phyloP scores from a whole-genome alignment of 2,329 filamentous ascomycete genomes.

The Exophiala sp. region DNA sequence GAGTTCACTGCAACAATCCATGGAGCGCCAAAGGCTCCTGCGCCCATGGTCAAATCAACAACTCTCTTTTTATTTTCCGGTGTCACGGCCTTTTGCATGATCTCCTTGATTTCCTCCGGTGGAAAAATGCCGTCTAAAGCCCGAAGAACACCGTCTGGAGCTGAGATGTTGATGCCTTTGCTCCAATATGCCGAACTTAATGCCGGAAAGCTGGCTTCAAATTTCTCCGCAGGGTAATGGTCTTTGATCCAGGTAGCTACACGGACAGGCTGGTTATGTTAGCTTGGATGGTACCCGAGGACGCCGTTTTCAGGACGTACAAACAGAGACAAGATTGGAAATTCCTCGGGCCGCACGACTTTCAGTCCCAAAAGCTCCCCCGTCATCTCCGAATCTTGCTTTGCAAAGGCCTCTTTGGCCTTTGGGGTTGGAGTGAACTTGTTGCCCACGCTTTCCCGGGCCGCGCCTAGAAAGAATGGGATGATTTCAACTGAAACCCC shows the following conservation, averaged over 20 bases:
- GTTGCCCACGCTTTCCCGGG: conserved; percentile 17
- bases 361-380: conserved; percentile 17
- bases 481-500: conserved; percentile 20
- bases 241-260: conserved; percentile 23
- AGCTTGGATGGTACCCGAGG: not conserved
- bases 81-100: conserved; percentile 18
- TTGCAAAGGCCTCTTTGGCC: conserved; percentile 13
- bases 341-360: conserved; percentile 13
- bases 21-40: conserved; percentile 20
- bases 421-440: conserved; percentile 14
- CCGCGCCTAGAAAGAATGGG: conserved; percentile 18
- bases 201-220: conserved; percentile 19
- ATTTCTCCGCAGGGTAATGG: conserved; percentile 22
- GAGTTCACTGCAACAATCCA: conserved; percentile 21
- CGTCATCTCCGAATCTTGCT: conserved; percentile 15
- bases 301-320: conserved; percentile 5
- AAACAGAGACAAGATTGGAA: conserved; percentile 22
- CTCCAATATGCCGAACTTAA: conserved; percentile 22
- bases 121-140: conserved; percentile 20
- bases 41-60: conserved; percentile 17
- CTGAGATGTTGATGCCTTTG: conserved; percentile 23
- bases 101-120: conserved; percentile 20
- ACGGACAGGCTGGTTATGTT: conserved; percentile 15
- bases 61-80: conserved; percentile 21
- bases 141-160: conserved; percentile 13